Evolutionary conservation across 805 yeast species (phyloP).

Genomic region (Saccharomycopsis fermentans): DNA sequence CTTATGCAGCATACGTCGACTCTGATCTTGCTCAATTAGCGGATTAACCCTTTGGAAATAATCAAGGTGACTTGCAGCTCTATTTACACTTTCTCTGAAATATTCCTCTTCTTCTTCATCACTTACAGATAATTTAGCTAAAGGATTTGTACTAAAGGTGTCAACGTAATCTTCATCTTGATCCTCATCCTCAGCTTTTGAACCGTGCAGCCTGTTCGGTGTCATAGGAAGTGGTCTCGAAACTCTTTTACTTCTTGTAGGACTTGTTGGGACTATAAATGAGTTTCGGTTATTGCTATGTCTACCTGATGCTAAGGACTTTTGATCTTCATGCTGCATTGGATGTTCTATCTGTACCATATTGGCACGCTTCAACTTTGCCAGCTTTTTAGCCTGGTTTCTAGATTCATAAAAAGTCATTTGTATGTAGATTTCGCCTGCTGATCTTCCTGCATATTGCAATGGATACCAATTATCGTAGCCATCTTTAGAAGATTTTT

Average conservation of each 20-base stretch:
- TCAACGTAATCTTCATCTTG: not conserved
- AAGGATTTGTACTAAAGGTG: not conserved
- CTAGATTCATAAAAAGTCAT: conserved; percentile 76
- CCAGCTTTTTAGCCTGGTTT: conserved; percentile 12
- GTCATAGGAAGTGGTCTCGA: not conserved
- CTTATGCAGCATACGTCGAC: not conserved
- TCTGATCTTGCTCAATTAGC: not conserved
- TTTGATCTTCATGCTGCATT: conserved; percentile 13
- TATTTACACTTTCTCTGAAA: not conserved
- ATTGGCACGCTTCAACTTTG: conserved; percentile 7
- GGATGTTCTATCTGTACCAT: conserved; percentile 16
- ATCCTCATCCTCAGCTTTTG: not conserved
- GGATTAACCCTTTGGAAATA: not conserved
- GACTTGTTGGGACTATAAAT: not conserved
- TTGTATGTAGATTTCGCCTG: conserved; percentile 83
- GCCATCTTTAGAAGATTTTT: conserved; percentile 60
- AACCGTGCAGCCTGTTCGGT: not conserved
- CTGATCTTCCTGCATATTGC: conserved; percentile 55
- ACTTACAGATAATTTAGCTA: not conserved
- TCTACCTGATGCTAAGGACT: not conserved
- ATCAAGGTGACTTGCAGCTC: not conserved
- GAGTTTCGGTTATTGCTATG: not conserved
- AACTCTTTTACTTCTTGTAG: not conserved
- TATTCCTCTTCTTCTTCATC: not conserved
- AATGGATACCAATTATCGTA: conserved; percentile 80